Base-by-base conservation (phyloP, 192 early-diverging fungal species). In the Polychytrium aggregatum region DNA sequence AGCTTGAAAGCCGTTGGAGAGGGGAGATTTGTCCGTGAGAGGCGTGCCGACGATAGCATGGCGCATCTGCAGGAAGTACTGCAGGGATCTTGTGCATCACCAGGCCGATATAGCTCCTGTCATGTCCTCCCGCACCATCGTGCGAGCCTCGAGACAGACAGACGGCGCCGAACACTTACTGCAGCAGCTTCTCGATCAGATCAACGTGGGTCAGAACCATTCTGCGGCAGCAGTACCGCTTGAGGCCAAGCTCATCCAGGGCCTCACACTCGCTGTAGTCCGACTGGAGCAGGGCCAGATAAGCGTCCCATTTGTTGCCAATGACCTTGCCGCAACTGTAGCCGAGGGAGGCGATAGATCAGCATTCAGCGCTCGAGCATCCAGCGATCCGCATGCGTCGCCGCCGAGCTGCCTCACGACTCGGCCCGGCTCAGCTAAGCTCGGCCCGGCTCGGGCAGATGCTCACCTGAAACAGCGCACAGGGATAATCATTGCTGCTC, bases 131-230 rank as follows among this genome's bases (percentile, higher is more conserved):
- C n/a, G n/a, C n/a, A n/a, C n/a, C n/a, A n/a, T n/a, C n/a, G n/a
- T n/a, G n/a, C n/a, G n/a, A n/a, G n/a, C n/a, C n/a, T n/a, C n/a
- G n/a, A n/a, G n/a, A n/a, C 31, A 33, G 11, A 11, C 31, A 33
- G 31, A 33, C 6, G 6, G 11, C 4, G 31, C 31, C 4, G 31
- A 40, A 4, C 24, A 86, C 87, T 62, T 88, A 97, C 62, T 92
- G 88, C 49, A 98, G 60, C n/a, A 98, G 73, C 68, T 98, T 98
- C 62, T 96, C 90, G 54, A 98, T 98, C 54, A 98, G 65, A 59
- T 98, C 95, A 25, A 95, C 89, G 68, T 98, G 95, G 6, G 95
- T 96, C 26, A 98, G 67, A 8, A 98, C 82, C 95, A 98, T 98
- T 51, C 95, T 76, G 35, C 95, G 78, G 69, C 95, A 98, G 78